These are phyloP conservation scores for Quercus robur DNA, from an alignment of 306 rosid species.

Conservation along the genomic window DNA sequence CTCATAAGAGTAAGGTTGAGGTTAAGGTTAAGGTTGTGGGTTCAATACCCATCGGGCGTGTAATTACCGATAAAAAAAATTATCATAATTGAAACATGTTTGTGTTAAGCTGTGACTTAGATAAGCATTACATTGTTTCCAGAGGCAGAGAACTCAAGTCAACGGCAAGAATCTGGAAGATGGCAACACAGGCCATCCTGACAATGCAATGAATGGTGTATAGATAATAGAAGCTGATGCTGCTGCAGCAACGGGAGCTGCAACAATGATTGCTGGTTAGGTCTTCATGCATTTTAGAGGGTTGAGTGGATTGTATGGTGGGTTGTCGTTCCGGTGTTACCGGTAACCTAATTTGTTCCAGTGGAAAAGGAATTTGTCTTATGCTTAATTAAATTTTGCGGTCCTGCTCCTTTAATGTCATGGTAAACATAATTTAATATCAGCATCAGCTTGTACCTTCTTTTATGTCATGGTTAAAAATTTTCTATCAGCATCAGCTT, in stretches of 20 bases:
- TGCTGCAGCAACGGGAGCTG: constrained; percentile 31
- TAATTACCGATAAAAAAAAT: no score
- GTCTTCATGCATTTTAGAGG: constrained; percentile 26
- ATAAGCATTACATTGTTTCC: constrained; percentile 22
- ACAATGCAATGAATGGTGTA: constrained; percentile 66
- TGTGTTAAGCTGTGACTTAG: constrained; percentile 21
- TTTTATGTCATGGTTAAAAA: neutral
- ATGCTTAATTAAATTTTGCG: constrained; percentile 33
- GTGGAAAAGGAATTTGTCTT: constrained; percentile 38
- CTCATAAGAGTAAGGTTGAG: no score
- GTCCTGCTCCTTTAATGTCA: neutral
- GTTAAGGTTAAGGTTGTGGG: no score
- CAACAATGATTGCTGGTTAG: constrained; percentile 26
- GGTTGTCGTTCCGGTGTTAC: constrained; percentile 10
- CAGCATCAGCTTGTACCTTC: neutral
- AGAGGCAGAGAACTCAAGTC: constrained; percentile 93
- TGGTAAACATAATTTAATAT: neutral
- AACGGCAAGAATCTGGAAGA: constrained; percentile 89
- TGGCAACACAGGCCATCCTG: constrained; percentile 60
- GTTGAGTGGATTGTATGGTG: constrained; percentile 11
- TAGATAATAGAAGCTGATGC: constrained; percentile 31
- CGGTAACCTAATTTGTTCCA: constrained; percentile 31
- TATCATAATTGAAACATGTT: constrained; percentile 11
- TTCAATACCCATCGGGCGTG: no score
- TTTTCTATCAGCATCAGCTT: neutral